Evolutionary conservation across 2,329 filamentous ascomycete genomes (phyloP).

Genomic region (Cladophialophora yegresii): DNA sequence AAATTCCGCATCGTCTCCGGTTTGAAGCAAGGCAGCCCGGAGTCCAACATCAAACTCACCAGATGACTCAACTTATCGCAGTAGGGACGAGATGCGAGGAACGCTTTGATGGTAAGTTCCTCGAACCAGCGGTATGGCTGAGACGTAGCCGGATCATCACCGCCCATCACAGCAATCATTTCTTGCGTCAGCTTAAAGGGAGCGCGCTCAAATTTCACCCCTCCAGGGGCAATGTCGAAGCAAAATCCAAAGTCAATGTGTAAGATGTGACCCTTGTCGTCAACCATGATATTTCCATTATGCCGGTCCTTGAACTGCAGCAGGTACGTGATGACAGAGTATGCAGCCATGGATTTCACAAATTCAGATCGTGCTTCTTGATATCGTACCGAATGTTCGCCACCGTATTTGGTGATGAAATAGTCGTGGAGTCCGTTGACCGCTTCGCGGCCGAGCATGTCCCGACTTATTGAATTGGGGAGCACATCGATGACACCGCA

Average conservation of each 20-base stretch:
- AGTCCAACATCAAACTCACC: slow-evolving; percentile 93
- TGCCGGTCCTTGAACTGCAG: slow-evolving; percentile 99
- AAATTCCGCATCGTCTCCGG: slow-evolving; percentile 93
- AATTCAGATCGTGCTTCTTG: slow-evolving; percentile 96
- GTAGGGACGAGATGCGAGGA: slow-evolving; percentile 83
- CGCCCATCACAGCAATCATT: slow-evolving; percentile 99
- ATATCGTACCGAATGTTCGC: slow-evolving; percentile 91
- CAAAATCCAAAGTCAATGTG: slow-evolving; percentile 99
- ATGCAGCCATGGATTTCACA: slow-evolving; percentile 98
- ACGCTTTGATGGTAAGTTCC: slow-evolving; percentile 92
- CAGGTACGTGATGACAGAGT: slow-evolving; percentile 93
- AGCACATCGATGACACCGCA: slow-evolving; percentile 98
- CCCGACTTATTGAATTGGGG: slow-evolving; percentile 94
- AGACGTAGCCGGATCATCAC: slow-evolving; percentile 62
- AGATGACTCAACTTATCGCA: slow-evolving; percentile 87
- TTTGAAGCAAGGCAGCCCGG: slow-evolving; percentile 95
- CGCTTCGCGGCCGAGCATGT: slow-evolving; percentile 97
- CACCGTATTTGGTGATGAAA: slow-evolving; percentile 95
- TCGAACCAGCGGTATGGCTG: slow-evolving; percentile 96
- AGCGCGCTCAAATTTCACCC: slow-evolving; percentile 94
- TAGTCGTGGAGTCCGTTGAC: slow-evolving; percentile 99
- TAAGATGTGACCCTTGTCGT: slow-evolving; percentile 93
- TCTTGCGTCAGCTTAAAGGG: slow-evolving; percentile 97
- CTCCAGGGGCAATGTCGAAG: slow-evolving; percentile 96
- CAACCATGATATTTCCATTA: slow-evolving; percentile 99